Conservation (phyloP, 2,329 filamentous ascomycete species). For the Colletotrichum echinochloae region DNA sequence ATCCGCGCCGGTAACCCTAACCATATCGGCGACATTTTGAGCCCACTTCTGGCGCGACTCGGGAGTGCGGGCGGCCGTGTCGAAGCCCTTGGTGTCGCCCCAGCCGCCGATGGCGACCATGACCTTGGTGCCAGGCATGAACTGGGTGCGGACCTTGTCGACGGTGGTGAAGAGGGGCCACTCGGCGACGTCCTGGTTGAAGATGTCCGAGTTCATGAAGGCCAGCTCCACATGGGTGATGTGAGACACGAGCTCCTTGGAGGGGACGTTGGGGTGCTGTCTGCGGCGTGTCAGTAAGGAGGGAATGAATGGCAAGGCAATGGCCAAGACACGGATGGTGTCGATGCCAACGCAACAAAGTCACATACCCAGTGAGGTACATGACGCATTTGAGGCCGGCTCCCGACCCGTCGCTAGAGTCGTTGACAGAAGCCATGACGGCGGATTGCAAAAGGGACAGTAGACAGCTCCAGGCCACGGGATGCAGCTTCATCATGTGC, state of each 20-base stretch:
- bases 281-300: conserved; percentile 46
- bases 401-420: background rate
- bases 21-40: conserved; percentile 72
- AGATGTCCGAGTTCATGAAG: conserved; percentile 66
- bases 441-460: conserved; percentile 19
- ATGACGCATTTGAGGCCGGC: conserved; percentile 52
- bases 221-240: conserved; percentile 71
- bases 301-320: background rate
- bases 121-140: conserved; percentile 67
- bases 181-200: conserved; percentile 57
- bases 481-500: conserved; percentile 31
- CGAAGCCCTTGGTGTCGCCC: conserved; percentile 76
- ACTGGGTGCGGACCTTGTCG: conserved; percentile 58
- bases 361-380: conserved; percentile 63
- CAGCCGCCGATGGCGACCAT: conserved; percentile 81
- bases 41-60: conserved; percentile 69
- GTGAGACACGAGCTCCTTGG: conserved; percentile 50
- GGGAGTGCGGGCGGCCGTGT: conserved; percentile 59
- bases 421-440: conserved; percentile 20
- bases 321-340: background rate
- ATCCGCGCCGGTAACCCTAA: conserved; percentile 72
- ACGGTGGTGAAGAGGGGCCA: conserved; percentile 69
- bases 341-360: background rate
- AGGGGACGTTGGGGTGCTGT: conserved; percentile 60
- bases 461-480: conserved; percentile 10